phyloP scores from a whole-genome alignment of 805 yeast genomes.

The Wickerhamiella dianesei region DNA sequence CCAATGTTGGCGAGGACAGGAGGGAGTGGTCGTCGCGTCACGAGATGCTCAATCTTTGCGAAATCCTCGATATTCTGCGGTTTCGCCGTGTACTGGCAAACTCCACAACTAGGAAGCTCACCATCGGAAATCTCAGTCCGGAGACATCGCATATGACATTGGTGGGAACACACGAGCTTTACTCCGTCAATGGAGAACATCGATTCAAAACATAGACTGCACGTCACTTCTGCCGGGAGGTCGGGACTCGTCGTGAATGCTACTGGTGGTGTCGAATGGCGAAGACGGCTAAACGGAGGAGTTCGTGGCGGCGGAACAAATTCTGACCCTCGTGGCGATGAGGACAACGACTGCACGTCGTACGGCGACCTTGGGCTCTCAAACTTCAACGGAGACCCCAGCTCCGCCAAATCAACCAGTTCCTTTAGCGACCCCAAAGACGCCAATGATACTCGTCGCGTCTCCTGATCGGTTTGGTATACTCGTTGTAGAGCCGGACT shows the following conservation, averaged over 20 bases:
- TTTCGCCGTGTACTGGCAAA: slow-evolving; percentile 7
- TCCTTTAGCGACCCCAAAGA: not conserved
- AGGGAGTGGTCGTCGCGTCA: not conserved
- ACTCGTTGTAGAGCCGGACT: not conserved
- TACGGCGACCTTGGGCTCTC: no score
- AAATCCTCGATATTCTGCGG: slow-evolving; percentile 4
- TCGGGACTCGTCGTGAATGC: not conserved
- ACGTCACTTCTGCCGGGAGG: slow-evolving; percentile 2
- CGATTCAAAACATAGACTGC: slow-evolving; percentile 5
- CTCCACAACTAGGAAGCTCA: slow-evolving; percentile 4
- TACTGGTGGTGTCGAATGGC: not conserved
- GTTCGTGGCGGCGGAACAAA: not conserved
- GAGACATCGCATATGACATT: slow-evolving; percentile 5
- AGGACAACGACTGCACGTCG: no score
- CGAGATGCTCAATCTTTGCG: not conserved
- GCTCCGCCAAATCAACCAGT: not conserved
- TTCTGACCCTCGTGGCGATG: no score
- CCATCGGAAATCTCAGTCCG: slow-evolving; percentile 1
- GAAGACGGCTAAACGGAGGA: not conserved
- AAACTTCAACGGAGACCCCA: not conserved
- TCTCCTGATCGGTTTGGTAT: not conserved
- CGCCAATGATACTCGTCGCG: not conserved
- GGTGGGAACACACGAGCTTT: slow-evolving; percentile 8
- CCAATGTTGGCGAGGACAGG: not conserved
- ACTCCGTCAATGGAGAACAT: slow-evolving; percentile 1